Base-by-base conservation (phyloP, 2,329 filamentous ascomycete genomes). In the Botrytis hyacinthi region DNA sequence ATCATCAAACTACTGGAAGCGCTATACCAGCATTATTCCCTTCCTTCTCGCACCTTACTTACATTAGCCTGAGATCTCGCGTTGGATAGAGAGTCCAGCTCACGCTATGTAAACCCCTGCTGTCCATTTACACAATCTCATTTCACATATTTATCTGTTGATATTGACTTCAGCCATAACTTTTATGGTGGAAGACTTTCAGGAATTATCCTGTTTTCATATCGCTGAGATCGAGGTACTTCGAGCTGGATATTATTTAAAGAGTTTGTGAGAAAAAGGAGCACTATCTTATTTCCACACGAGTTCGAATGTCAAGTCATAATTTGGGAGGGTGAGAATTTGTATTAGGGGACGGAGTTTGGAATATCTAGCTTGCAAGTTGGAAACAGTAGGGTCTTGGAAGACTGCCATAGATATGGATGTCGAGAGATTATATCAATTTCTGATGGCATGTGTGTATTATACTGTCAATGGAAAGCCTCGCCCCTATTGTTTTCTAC, bases 1-100 rank as follows among this genome's bases (percentile, higher is more conserved):
- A n/a, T 6, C 5, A 40, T 5, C 6, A 60, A 22, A 6, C 10
- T 26, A 26, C 12, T 37, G 18, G 10, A 37, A 12, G 32, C 4
- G 1, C 26, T 1, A 14, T 37, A 1, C 22, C 5, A 14, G 10
- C 10, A 16, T 0, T 0, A 14, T 2, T 32, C 1, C 1, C 3
- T 8, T 26, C 8, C 22, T 26, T 61, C 4, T 61, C 5, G 5
- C 5, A n/a, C 7, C 48, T 14, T 26, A 9, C 22, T 37, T 3
- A 20, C 10, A 60, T 7, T 26, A 10, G 3, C 20, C 26, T 12
- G 20, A 60, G 32, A 26, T 60, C 10, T 60, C 20, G 20, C 4
- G 1, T 16, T 12, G 3, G 5, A 59, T 6, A 32, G 22, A 12
- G 3, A 37, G 32, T 37, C 8, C 32, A 37, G 32, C 20, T 54